Base-by-base conservation (phyloP, 2,329 filamentous ascomycete species). In the Xylogone sp. region DNA sequence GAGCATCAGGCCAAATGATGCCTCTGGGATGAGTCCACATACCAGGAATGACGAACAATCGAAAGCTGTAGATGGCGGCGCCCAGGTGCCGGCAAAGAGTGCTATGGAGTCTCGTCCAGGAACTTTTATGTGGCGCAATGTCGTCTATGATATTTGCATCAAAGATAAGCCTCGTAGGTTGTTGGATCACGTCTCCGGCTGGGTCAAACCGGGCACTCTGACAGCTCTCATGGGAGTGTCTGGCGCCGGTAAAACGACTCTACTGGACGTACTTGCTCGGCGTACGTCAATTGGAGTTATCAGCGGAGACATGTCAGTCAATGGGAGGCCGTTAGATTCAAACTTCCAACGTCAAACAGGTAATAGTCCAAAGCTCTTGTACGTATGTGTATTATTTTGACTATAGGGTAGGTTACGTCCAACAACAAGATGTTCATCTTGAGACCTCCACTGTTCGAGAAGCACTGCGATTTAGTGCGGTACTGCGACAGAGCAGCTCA, bases 281-380 rank as follows among this genome's bases (percentile, higher is more conserved):
- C 86, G 91, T 65, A 87, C 87, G 67, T 90, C 88, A 0, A 92
- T 92, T 84, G 91, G 91, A 69, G 86, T 94, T 13, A 89, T 96
- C 46, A 82, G 81, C 6, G 91, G 91, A 82, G 1, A 49, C 82
- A 48, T 87, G 92, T 61, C 93, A 95, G 85, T 66, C 81, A 18
- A 78, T 82, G 9, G 76, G 82, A 51, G 79, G 79, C 39, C 76
- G 75, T 24, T 84, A 81, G 21, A 82, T 88, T 42, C 89, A 93
- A 57, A 77, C 0, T 95, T 95, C 78, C 90, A 94, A 68, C 87
- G 90, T 10, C 24, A 10, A 27, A 27, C 24, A 6, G 24, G 24
- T 27, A 27, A 27, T 27, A 27, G 6, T 27, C 5, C 6, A 27
- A 10, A 6, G 24, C 5, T 27, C 5, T 27, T 27, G 5, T 27